Evolutionary conservation across 345 rosid genomes (phyloP), one percentile per base, ranked within the genome.

Genomic region (Firmiana major): DNA sequence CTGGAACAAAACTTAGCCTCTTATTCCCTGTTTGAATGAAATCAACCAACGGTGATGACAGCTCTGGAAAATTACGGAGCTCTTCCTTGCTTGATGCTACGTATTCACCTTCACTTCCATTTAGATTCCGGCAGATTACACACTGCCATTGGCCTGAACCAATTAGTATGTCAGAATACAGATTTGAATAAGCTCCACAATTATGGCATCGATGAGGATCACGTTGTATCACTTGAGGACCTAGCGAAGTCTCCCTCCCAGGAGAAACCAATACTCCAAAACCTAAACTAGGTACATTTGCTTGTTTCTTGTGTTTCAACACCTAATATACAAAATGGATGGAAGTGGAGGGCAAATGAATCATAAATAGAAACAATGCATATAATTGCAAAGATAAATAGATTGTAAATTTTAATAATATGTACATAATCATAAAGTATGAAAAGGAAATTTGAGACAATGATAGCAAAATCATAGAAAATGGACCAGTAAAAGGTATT

Each of bases 101-200:
- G 66, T 97, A 97, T 83, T 93, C 99, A 66, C 97, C 97, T 83
- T 81, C 88, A 84, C 98, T 97, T 58, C 87, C 94, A 84, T 92
- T 91, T 85, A 97, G 75, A 63, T 71, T 85, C 78, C 78, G 55
- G 84, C 97, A 97, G 75, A 97, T 86, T 55, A 94, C 87, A 64
- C 99, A 97, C 77, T 97, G 97, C 99, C 97, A 97, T 80, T 97
- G 97, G 67, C 98, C 99, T 21, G 97, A 94, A 63, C 99, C 91
- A 81, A 92, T 84, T 78, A 97, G 84, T 75, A 94, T 84, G 76
- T 91, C 86, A 87, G 92, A 90, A 59, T 91, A 91, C n/a, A 89
- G 79, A 88, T 97, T 94, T 26, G 93, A 83, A 88, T 89, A 94
- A 21, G 97, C 99, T 80, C 98, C 97, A 83, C 98, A 94, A 73